Evolutionary conservation across 495 filamentous ascomycete species (phyloP), one percentile per base, ranked within the genome.

Genomic region (Pseudoneurospora amorphoporcata): DNA sequence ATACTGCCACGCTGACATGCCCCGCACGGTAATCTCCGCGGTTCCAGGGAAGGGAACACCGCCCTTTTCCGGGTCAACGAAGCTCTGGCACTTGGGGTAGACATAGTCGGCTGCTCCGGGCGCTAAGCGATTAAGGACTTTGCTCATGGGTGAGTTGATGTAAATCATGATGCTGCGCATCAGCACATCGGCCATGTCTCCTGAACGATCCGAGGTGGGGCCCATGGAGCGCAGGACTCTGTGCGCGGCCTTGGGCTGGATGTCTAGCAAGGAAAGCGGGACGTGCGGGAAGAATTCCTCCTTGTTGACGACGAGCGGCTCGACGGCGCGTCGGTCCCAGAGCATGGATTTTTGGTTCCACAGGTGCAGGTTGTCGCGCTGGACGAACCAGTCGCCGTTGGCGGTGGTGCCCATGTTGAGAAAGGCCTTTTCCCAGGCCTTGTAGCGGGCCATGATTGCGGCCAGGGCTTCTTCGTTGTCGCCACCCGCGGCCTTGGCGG

Each of bases 241-340:
- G 41, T 82, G 78, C 8, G 76, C 53, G 12, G 76, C 75, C 58
- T 81, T 83, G 38, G 84, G 82, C 69, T 86, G 83, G 71, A 86
- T 82, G 73, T 86, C 84, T 10, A 86, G 70, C n/a, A 86, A 78
- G 69, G 75, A 72, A 45, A 78, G 78, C 2, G 73, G 75, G 6
- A 79, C 70, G 43, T 82, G 81, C 10, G 88, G 90, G 74, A 82
- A 90, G 71, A 91, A 85, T 72, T 94, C 91, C 5, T 86, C 78
- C 0, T 77, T 39, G 12, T 84, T 68, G 32, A 87, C 83, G 8
- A 77, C 72, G 58, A 88, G 85, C 32, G 86, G 80, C 75, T 90
- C 87, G 41, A 76, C 41, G 8, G 79, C 81, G 37, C 92, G 89
- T 5, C 85, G 87, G 76, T 94, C 91, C 88, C 88, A 93, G 69